Evolutionary conservation across 257 asterid genomes (phyloP).

Genomic region (Solanum megistacrolobum): DNA sequence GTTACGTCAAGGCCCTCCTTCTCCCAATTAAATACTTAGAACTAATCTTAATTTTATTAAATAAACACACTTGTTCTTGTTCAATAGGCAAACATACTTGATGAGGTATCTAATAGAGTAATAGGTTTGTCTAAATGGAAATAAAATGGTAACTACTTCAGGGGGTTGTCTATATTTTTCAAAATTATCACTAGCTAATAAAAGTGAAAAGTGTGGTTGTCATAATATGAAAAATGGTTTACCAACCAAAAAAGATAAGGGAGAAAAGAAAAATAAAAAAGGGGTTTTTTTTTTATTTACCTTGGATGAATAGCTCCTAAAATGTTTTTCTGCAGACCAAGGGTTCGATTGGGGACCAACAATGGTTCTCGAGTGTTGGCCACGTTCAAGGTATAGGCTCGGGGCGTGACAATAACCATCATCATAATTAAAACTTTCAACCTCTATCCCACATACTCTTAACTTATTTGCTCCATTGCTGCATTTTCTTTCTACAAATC

Average conservation of each 20-base stretch:
- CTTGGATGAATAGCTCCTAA: slow-evolving; percentile 69
- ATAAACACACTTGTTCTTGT: neutral
- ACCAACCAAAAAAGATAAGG: neutral
- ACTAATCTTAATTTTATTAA: neutral
- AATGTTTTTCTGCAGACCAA: slow-evolving; percentile 38
- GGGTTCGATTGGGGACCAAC: too few species aligned
- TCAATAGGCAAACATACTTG: neutral
- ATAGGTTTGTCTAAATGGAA: neutral
- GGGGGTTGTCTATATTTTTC: neutral
- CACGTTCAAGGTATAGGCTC: too few species aligned
- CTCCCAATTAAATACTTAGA: neutral
- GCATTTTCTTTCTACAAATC: slow-evolving; percentile 46
- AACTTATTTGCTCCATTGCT: slow-evolving; percentile 44
- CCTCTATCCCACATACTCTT: slow-evolving; percentile 18
- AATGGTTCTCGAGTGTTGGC: too few species aligned
- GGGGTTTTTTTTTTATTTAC: slow-evolving; percentile 10
- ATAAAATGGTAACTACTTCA: neutral
- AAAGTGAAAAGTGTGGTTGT: neutral
- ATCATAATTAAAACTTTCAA: slow-evolving; percentile 28
- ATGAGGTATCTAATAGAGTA: neutral
- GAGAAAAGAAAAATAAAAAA: neutral
- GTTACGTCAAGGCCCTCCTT: neutral
- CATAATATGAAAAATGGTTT: neutral
- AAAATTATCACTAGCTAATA: neutral
- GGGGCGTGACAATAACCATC: slow-evolving; percentile 30